Evolutionary conservation across 2,329 filamentous ascomycete species (phyloP), one percentile per base, ranked within the genome.

Genomic region (Cercospora sp.): DNA sequence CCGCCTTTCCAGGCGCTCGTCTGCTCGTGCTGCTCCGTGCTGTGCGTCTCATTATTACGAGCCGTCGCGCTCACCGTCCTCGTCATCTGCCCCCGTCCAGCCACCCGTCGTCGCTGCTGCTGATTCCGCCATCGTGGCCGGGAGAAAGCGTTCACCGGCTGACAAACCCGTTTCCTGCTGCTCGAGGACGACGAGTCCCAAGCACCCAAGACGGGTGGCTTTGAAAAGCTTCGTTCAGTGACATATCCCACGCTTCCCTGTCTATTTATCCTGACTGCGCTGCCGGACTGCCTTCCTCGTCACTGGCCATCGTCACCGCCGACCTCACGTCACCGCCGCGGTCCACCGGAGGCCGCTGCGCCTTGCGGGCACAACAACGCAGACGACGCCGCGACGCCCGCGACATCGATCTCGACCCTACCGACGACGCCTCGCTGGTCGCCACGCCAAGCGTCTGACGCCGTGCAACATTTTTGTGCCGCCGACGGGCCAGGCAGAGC

Each of bases 101-200:
- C 13, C 53, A 16, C 53, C 24, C 53, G 30, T 28, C 24, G 53
- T 26, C 24, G 26, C 26, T 34, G 53, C 53, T 34, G 53, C 26
- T 34, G 53, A 12, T 30, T 24, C 43, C 43, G 26, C 53, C 16
- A 12, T 16, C 12, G 51, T 28, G 24, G 24, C 16, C 12, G 34
- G 24, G 26, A 13, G 13, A 26, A 30, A 57, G 53, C 53, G 12
- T 57, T 28, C 53, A 57, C 24, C 53, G 24, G 53, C 53, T 58
- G 53, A 58, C 53, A 58, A 58, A 58, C 53, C 53, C 53, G 16
- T n/a, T n/a, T 32, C 26, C 53, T 58, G 53, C 53, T 58, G 53
- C 26, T 58, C 53, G 53, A 58, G 21, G 53, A 58, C 53, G 53
- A 30, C 53, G 53, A 58, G 53, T 58, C 26, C 53, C 53, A 58